Base-by-base conservation (phyloP, 139 green algal species). In the Pseudopediastrum boryanum region DNA sequence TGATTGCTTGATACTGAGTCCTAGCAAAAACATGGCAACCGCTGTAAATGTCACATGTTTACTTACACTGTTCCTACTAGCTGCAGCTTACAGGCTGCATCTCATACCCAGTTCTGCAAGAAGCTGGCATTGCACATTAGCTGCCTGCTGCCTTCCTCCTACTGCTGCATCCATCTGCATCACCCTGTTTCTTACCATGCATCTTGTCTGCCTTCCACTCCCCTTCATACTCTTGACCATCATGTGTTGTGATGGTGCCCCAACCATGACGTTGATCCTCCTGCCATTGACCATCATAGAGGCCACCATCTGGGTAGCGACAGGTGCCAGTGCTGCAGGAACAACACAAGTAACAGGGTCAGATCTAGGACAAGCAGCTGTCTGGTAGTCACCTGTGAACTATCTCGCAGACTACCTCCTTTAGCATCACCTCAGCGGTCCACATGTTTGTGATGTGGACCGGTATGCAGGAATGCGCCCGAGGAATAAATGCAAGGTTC, bases 231-330 rank as follows among this genome's bases (percentile, higher is more conserved):
- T 78, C 59, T 54, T 83, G 77, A 4, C 51, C 41, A 21, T 79
- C 83, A 42, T 38, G 36, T 7, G 56, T 54, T 2, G 59, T 39
- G 9, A 82, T 68, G 19, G 10, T 71, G 8, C 86, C 86, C 39
- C 79, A 70, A 29, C 86, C 86, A 43, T 81, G 33, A 43, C 85
- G 77, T 38, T 44, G 21, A 35, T 81, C 84, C 6, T 38, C 51
- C 41, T 75, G 66, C 84, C 85, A 91, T 13, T 83, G 62, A 1
- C 86, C 86, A 4, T 72, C 77, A 65, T 91, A 91, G 52, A 69
- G 85, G 62, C 82, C 79, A 35, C 91, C 90, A 41, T 84, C 79
- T 2, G 77, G 75, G 38, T 89, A 92, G 41, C 39, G 16, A 42
- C 69, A 80, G 5, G 8, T 44, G 38, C 84, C 84, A 8, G 44